These are phyloP conservation scores for Talaromyces piceae DNA, from an alignment of 2,329 filamentous ascomycete species.

Conservation along the genomic window DNA sequence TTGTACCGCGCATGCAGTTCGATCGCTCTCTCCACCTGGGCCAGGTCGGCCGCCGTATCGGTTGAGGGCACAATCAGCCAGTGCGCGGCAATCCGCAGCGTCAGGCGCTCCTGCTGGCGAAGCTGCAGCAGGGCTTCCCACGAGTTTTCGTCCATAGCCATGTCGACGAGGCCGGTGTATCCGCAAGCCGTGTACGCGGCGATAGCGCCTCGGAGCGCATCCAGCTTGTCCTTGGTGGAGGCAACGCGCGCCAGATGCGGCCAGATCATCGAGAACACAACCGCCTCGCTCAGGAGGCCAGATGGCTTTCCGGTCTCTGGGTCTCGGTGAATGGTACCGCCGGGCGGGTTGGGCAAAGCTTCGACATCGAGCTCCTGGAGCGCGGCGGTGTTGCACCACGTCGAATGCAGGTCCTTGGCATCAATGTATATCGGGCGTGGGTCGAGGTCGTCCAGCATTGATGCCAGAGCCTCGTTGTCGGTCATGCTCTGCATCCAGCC, in stretches of 20 bases:
- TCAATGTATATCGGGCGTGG: slow-evolving; percentile 43
- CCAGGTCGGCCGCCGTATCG: slow-evolving; percentile 32
- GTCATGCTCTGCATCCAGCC: slow-evolving; percentile 47
- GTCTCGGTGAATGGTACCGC: slow-evolving; percentile 42
- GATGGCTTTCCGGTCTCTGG: slow-evolving; percentile 33
- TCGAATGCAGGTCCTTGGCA: slow-evolving; percentile 44
- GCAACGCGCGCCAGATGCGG: slow-evolving; percentile 39
- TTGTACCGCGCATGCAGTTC: slow-evolving; percentile 35
- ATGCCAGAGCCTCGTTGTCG: slow-evolving; percentile 36
- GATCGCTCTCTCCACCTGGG: slow-evolving; percentile 41
- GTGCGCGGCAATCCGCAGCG: slow-evolving; percentile 41
- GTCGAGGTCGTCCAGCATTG: slow-evolving; percentile 43
- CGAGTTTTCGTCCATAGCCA: slow-evolving; percentile 46
- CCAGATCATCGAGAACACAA: slow-evolving; percentile 40
- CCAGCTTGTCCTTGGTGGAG: slow-evolving; percentile 37
- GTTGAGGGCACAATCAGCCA: slow-evolving; percentile 42
- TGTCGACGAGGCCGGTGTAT: slow-evolving; percentile 44
- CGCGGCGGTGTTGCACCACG: slow-evolving; percentile 44
- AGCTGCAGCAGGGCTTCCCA: slow-evolving; percentile 40
- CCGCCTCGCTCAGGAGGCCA: slow-evolving; percentile 42
- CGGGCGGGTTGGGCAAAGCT: slow-evolving; percentile 35
- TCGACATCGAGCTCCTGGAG: slow-evolving; percentile 39
- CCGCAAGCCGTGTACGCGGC: slow-evolving; percentile 38
- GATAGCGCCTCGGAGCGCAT: slow-evolving; percentile 35
- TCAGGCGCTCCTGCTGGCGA: slow-evolving; percentile 23